phyloP scores from a whole-genome alignment of 371 early-diverging fungal species.

The Mucor plumbeus region DNA sequence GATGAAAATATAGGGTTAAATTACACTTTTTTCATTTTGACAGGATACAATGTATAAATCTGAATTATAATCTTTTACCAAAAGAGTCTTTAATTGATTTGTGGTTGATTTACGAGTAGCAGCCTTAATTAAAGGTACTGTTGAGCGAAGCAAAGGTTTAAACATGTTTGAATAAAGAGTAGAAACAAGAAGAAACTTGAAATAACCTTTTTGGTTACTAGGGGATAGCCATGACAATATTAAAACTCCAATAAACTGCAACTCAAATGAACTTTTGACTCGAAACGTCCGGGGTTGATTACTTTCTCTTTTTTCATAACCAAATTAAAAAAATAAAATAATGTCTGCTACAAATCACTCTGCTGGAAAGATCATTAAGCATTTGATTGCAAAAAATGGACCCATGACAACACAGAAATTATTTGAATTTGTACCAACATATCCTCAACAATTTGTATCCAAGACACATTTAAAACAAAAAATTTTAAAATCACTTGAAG shows the following conservation, averaged over 20 bases:
- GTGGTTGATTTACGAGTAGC: constrained; percentile 8
- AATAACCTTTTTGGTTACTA: constrained; percentile 1
- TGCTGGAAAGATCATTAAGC: constrained; percentile 41
- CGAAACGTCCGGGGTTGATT: constrained; percentile 1
- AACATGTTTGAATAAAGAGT: constrained; percentile 24
- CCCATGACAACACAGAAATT: constrained; percentile 44
- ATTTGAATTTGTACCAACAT: constrained; percentile 27
- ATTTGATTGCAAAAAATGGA: constrained; percentile 45
- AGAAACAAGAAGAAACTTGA: not conserved
- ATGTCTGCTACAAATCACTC: constrained; percentile 18
- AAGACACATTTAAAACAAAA: constrained; percentile 44
- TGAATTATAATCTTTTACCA: constrained; percentile 17
- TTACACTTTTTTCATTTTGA: not conserved
- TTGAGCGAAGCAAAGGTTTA: constrained; percentile 28
- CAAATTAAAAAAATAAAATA: not conserved
- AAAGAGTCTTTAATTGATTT: constrained; percentile 6
- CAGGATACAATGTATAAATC: not conserved
- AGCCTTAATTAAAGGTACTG: constrained; percentile 29
- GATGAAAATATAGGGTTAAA: not conserved
- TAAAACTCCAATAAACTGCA: not conserved
- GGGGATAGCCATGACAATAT: constrained; percentile 4
- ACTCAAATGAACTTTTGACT: not conserved
- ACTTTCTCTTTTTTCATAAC: not conserved
- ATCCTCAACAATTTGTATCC: constrained; percentile 31
- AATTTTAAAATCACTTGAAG: constrained; percentile 35